These are phyloP conservation scores for Alloteropsis angusta DNA, from an alignment of 202 grass and related monocot species.

Conservation along the genomic window DNA sequence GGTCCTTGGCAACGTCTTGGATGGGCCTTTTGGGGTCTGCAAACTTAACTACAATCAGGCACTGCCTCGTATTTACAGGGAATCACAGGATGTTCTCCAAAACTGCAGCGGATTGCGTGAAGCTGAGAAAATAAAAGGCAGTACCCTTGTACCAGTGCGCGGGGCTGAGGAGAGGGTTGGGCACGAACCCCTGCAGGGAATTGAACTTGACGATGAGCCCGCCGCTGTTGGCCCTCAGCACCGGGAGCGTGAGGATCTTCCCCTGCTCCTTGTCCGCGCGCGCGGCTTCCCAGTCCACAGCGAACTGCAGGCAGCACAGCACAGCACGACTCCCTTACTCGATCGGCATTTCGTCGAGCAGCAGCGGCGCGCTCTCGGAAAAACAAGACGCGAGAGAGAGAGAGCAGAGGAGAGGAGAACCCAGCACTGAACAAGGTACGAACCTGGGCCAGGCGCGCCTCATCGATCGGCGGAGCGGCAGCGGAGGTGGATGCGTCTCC, in stretches of 20 bases:
- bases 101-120: neutral
- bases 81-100: neutral
- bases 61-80: neutral
- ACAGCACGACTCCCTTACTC: neutral
- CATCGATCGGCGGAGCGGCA: constrained; percentile 7
- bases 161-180: constrained; percentile 79
- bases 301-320: constrained; percentile 37
- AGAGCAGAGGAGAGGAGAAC: neutral
- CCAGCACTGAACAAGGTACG: neutral
- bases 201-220: constrained; percentile 66
- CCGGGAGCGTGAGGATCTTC: constrained; percentile 29
- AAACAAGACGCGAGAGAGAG: too few relatives aligned
- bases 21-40: constrained; percentile 68
- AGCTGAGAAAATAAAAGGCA: neutral
- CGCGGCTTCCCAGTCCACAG: constrained; percentile 57
- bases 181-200: constrained; percentile 82
- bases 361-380: neutral
- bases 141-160: constrained; percentile 67
- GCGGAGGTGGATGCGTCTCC: neutral
- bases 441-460: constrained; percentile 36
- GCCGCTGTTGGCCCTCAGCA: constrained; percentile 65
- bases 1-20: constrained; percentile 67
- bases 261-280: constrained; percentile 52
- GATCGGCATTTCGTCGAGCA: constrained; percentile 30
- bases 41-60: constrained; percentile 6